Evolutionary conservation across 305 asterid genomes (phyloP).

Genomic region (Fraxinus floribunda): DNA sequence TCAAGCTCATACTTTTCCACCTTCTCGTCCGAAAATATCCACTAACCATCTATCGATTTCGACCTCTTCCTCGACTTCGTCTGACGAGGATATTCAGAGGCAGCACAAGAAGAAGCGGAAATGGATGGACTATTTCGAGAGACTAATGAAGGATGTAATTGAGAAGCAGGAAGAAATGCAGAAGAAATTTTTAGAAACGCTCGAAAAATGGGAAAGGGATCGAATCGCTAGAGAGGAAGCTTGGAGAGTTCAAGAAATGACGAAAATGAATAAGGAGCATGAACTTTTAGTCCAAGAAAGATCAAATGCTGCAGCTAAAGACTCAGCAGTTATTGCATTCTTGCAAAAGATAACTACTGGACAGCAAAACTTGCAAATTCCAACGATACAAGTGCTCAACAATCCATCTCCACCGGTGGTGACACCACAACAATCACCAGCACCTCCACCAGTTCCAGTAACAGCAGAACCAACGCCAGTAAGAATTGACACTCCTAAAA

Average conservation of each 20-base stretch:
- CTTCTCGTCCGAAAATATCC: conserved; percentile 22
- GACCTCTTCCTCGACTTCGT: background rate
- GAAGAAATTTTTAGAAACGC: conserved; percentile 45
- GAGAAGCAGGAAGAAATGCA: conserved; percentile 67
- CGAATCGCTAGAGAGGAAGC: conserved; percentile 59
- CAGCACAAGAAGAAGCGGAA: conserved; percentile 54
- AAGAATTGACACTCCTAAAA: conserved; percentile 16
- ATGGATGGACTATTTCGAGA: conserved; percentile 72
- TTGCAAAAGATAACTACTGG: conserved; percentile 50
- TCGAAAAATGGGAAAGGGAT: conserved; percentile 55
- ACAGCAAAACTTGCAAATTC: conserved; percentile 42
- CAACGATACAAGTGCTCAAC: conserved; percentile 19
- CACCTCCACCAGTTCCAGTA: conserved; percentile 13
- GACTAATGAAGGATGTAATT: conserved; percentile 46
- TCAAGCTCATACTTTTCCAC: background rate
- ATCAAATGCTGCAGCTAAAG: conserved; percentile 63
- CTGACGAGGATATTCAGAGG: background rate
- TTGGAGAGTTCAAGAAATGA: conserved; percentile 61
- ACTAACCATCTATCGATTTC: background rate
- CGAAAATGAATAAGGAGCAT: conserved; percentile 62
- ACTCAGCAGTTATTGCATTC: conserved; percentile 56
- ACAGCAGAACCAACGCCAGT: conserved; percentile 21
- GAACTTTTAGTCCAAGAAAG: conserved; percentile 76
- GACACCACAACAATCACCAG: conserved; percentile 3
- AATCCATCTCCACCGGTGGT: conserved; percentile 20